Evolutionary conservation across 2,329 filamentous ascomycete genomes (phyloP).

Genomic region (Trichophyton rubrum): DNA sequence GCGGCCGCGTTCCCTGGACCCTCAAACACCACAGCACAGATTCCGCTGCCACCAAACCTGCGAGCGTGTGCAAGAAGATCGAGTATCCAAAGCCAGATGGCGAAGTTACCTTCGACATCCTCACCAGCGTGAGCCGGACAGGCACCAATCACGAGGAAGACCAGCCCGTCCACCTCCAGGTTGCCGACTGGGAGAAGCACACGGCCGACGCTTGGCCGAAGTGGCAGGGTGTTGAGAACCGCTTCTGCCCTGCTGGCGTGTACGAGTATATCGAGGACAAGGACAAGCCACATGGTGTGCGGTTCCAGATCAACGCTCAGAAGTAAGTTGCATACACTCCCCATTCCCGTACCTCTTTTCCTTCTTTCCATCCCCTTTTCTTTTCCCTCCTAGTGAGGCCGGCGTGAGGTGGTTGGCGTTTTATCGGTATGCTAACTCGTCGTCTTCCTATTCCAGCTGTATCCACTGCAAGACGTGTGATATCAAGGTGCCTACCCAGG

Average conservation of each 20-base stretch:
- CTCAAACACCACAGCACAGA: constrained; percentile 72
- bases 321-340: constrained; percentile 54
- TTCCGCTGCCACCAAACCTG: constrained; percentile 63
- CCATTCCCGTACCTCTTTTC: not conserved
- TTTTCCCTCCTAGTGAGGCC: not conserved
- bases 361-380: not conserved
- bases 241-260: constrained; percentile 93
- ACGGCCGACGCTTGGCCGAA: constrained; percentile 68
- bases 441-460: constrained; percentile 47
- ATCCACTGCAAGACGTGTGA: constrained; percentile 99
- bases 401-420: too few species aligned
- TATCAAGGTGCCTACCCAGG: constrained; percentile 92
- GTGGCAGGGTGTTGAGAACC: constrained; percentile 86
- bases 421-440: not conserved
- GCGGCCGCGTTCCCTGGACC: constrained; percentile 82
- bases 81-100: constrained; percentile 95
- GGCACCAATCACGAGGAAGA: constrained; percentile 99
- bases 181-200: constrained; percentile 90
- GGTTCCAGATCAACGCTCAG: constrained; percentile 95
- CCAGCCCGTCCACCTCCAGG: constrained; percentile 89
- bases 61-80: constrained; percentile 72
- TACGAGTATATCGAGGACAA: constrained; percentile 97
- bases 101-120: constrained; percentile 86
- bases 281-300: constrained; percentile 71
- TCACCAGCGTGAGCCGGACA: constrained; percentile 88